Percentiles rank a stretch among this genome's conserved stretches.
Conservation (phyloP, 225 moss, liverwort and hornwort species). For the Physcomitrium patens region DNA sequence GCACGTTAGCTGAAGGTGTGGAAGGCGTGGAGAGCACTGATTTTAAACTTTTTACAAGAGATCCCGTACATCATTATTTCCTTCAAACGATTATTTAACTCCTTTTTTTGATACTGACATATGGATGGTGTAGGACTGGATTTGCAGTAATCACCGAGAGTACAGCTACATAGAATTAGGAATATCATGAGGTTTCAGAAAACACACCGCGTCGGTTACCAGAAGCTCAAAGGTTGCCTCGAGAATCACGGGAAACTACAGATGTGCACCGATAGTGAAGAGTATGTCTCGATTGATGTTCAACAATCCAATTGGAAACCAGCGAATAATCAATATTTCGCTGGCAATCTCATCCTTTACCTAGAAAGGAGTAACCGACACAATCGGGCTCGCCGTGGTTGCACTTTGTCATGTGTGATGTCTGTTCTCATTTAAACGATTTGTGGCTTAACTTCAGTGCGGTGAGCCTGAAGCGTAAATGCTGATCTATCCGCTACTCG, state of each 20-base stretch:
- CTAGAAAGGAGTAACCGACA: not conserved
- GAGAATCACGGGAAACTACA: not conserved
- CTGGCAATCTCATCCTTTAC: not conserved
- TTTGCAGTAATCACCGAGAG: not conserved
- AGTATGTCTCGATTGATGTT: not conserved
- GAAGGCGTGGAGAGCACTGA: not conserved
- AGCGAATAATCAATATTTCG: not conserved
- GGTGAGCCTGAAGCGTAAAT: too few relatives aligned
- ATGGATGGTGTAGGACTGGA: not conserved
- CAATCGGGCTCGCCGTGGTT: not conserved
- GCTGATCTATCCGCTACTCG: too few relatives aligned
- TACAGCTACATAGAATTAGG: not conserved
- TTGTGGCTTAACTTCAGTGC: too few relatives aligned
- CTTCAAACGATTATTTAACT: not conserved
- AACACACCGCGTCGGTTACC: not conserved
- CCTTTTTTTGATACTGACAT: not conserved
- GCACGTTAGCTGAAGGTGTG: not conserved
- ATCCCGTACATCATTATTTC: not conserved
- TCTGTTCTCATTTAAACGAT: too few relatives aligned
- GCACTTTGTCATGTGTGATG: not conserved
- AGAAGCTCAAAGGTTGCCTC: not conserved
- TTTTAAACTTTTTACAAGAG: not conserved
- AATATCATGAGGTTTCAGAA: not conserved
- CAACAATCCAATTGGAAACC: not conserved
- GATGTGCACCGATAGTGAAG: constrained; percentile 20